Percentiles rank a stretch among this genome's conserved stretches.
These are phyloP conservation scores for Scenedesmus sp. DNA, from an alignment of 163 green algal genomes.

Conservation along the genomic window DNA sequence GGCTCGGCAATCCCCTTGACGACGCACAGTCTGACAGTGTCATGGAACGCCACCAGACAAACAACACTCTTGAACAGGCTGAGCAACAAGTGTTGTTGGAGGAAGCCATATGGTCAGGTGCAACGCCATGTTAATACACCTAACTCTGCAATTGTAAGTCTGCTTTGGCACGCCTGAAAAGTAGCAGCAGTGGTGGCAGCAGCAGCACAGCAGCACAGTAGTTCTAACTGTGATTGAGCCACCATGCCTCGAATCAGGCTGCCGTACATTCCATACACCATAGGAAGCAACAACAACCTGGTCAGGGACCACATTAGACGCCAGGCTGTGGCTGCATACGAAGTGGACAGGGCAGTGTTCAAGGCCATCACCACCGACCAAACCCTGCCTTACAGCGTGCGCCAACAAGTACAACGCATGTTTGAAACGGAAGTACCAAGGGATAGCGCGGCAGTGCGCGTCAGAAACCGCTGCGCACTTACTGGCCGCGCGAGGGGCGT, in stretches of 20 bases:
- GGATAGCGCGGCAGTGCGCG: constrained; percentile 62
- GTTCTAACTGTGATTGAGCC: neutral
- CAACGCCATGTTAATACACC: no score
- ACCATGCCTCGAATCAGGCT: constrained; percentile 49
- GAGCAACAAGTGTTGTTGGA: neutral
- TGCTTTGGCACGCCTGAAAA: neutral
- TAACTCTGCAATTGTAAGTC: neutral
- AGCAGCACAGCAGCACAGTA: neutral
- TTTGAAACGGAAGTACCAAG: constrained; percentile 74
- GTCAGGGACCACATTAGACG: constrained; percentile 67
- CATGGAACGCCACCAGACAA: constrained; percentile 2
- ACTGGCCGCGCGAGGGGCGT: constrained; percentile 65
- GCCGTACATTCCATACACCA: constrained; percentile 50
- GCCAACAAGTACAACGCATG: constrained; percentile 73
- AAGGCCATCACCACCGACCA: constrained; percentile 72
- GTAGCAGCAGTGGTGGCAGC: neutral
- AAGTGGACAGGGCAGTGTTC: constrained; percentile 68
- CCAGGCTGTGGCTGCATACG: constrained; percentile 65
- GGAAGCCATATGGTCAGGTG: neutral
- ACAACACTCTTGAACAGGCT: neutral
- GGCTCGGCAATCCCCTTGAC: neutral
- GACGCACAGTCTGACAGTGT: neutral
- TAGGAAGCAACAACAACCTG: constrained; percentile 49
- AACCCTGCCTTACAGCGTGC: constrained; percentile 63
- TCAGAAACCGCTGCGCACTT: constrained; percentile 73